Percentiles rank a stretch among this genome's conserved stretches.
phyloP scores from a whole-genome alignment of 2,329 filamentous ascomycete genomes.

The Fusarium sp. region DNA sequence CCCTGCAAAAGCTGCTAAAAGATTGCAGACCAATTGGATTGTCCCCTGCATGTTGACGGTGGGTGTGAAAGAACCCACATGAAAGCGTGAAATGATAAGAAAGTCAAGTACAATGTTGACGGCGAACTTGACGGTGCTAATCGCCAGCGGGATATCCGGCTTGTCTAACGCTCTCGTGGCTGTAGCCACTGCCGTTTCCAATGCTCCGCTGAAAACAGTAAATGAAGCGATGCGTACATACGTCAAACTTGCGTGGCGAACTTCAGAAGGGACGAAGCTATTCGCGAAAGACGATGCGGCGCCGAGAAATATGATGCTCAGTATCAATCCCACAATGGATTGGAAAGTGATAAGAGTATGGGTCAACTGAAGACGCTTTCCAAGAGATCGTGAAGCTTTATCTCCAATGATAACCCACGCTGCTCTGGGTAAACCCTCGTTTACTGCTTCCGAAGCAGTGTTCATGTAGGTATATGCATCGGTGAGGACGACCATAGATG shows the following conservation, averaged over 20 bases:
- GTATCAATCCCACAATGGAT: conserved; percentile 65
- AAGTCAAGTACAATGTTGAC: conserved; percentile 77
- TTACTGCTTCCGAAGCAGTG: conserved; percentile 75
- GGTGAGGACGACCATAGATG: conserved; percentile 58
- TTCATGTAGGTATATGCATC: conserved; percentile 76
- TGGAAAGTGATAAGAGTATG: conserved; percentile 75
- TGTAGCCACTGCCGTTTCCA: conserved; percentile 73
- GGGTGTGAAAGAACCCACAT: conserved; percentile 66
- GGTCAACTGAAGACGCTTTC: conserved; percentile 68
- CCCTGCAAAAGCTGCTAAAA: conserved; percentile 67
- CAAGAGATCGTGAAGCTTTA: conserved; percentile 63
- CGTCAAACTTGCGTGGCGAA: conserved; percentile 67
- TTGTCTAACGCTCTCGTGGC: conserved; percentile 75
- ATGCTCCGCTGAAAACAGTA: conserved; percentile 69
- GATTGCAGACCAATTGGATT: conserved; percentile 72
- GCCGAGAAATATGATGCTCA: conserved; percentile 70
- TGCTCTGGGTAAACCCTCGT: conserved; percentile 78
- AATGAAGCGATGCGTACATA: conserved; percentile 77
- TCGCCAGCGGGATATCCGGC: conserved; percentile 76
- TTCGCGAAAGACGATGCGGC: conserved; percentile 68
- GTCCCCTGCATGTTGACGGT: conserved; percentile 74
- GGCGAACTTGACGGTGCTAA: conserved; percentile 72
- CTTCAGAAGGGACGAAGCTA: conserved; percentile 73
- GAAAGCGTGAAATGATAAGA: conserved; percentile 74
- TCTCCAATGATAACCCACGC: conserved; percentile 79